phyloP scores from a whole-genome alignment of 495 filamentous ascomycete species.

The Aspergillus ostianus region DNA sequence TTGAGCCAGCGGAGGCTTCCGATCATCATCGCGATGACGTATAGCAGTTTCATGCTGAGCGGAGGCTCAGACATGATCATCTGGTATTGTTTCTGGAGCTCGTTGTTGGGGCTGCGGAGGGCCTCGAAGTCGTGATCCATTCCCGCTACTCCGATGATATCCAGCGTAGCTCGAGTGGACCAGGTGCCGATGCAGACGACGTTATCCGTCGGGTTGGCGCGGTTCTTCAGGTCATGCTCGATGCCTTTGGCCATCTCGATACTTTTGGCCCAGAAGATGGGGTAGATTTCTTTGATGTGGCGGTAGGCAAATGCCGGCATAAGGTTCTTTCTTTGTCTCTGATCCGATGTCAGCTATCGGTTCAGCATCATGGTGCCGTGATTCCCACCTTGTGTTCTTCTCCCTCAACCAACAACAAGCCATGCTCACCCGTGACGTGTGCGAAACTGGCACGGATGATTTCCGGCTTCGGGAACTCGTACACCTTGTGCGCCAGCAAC shows the following conservation, averaged over 20 bases:
- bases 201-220: conserved; percentile 26
- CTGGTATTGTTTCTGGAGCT: conserved; percentile 64
- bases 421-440: conserved; percentile 63
- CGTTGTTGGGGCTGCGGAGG: conserved; percentile 60
- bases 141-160: conserved; percentile 86
- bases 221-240: conserved; percentile 28
- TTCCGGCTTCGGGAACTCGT: conserved; percentile 75
- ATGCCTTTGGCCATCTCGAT: conserved; percentile 46
- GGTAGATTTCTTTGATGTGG: conserved; percentile 83
- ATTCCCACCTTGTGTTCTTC: conserved; percentile 69
- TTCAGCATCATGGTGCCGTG: background rate
- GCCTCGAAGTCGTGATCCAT: conserved; percentile 80
- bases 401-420: conserved; percentile 80
- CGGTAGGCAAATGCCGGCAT: conserved; percentile 83
- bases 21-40: conserved; percentile 43
- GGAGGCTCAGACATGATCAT: conserved; percentile 34
- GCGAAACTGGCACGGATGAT: conserved; percentile 55
- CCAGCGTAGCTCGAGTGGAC: conserved; percentile 72
- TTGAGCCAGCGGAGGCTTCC: conserved; percentile 32
- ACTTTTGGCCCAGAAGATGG: conserved; percentile 78
- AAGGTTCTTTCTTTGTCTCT: conserved; percentile 68
- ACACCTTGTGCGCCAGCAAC: conserved; percentile 63
- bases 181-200: conserved; percentile 60
- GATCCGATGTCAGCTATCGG: background rate
- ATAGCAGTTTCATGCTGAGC: conserved; percentile 26